phyloP scores from a whole-genome alignment of 2,329 filamentous ascomycete genomes.

The Alternaria ethzedia region DNA sequence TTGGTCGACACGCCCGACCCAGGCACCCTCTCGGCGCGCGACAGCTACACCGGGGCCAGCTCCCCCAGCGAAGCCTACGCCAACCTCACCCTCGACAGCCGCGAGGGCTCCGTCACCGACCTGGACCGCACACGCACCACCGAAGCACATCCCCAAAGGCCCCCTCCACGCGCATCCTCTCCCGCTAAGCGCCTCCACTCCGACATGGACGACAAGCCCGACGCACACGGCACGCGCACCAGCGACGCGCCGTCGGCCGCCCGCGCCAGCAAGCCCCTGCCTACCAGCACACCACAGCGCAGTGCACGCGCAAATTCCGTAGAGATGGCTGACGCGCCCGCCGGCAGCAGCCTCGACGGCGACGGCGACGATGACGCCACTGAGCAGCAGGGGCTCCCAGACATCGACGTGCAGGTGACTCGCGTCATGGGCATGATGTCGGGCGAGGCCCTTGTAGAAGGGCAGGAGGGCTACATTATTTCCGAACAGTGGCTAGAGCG shows the following conservation, averaged over 20 bases:
- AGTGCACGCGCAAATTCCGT: constrained; percentile 49
- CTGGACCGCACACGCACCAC: constrained; percentile 30
- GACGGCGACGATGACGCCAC: constrained; percentile 33
- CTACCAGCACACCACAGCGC: constrained; percentile 23
- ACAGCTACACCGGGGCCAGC: constrained; percentile 50
- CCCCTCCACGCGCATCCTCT: constrained; percentile 54
- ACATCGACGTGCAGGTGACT: constrained; percentile 72
- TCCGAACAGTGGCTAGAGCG: constrained; percentile 77
- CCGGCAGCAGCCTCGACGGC: constrained; percentile 36
- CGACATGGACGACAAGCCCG: constrained; percentile 57
- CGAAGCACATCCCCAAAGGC: constrained; percentile 24
- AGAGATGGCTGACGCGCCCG: constrained; percentile 51
- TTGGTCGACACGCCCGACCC: constrained; percentile 42
- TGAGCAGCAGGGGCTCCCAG: constrained; percentile 31
- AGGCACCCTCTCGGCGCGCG: constrained; percentile 30
- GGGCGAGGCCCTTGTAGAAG: constrained; percentile 64
- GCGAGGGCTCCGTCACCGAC: constrained; percentile 41
- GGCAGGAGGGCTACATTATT: constrained; percentile 78
- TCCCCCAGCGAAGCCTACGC: constrained; percentile 62
- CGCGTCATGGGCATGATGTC: constrained; percentile 69
- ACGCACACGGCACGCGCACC: constrained; percentile 2
- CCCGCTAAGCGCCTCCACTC: constrained; percentile 63
- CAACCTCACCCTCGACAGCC: constrained; percentile 57
- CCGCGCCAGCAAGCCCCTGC: constrained; percentile 33
- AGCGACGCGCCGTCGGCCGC: constrained; percentile 35